Evolutionary conservation across 176 grass and related monocot genomes (phyloP).

Genomic region (Oryza meridionalis): DNA sequence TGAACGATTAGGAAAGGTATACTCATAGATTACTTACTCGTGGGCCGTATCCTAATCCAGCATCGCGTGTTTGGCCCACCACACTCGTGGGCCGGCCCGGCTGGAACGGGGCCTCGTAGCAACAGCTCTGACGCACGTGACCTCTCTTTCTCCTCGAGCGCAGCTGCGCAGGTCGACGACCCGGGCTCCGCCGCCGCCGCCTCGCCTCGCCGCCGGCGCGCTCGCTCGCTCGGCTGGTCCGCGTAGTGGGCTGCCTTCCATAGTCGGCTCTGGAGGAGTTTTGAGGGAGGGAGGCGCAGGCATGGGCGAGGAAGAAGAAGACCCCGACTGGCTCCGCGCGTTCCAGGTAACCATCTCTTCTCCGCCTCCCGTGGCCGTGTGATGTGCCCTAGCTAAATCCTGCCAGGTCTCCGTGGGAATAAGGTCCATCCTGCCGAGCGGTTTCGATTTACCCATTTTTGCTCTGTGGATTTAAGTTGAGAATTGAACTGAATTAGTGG

Average conservation of each 20-base stretch:
- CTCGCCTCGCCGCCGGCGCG: neutral
- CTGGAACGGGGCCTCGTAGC: no score
- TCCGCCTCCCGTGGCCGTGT: neutral
- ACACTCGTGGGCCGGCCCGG: no score
- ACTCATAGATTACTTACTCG: no score
- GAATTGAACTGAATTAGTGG: neutral
- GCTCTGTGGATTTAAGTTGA: neutral
- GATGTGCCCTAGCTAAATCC: neutral
- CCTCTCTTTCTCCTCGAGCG: no score
- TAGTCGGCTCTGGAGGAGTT: neutral
- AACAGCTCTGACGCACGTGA: no score
- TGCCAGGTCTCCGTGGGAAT: neutral
- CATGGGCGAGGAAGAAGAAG: slow-evolving; percentile 50
- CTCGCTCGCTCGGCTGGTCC: no score
- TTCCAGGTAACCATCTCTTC: slow-evolving; percentile 49
- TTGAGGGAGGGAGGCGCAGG: neutral
- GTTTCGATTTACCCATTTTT: neutral
- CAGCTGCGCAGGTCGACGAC: no score
- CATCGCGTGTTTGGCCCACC: no score
- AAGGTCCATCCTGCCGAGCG: neutral
- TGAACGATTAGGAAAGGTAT: no score
- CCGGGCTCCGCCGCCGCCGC: no score
- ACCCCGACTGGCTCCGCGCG: slow-evolving; percentile 49
- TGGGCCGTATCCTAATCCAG: no score
- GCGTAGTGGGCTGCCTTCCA: no score